Conservation (phyloP, 345 rosid genomes). For the Zanthoxylum bungeanum region DNA sequence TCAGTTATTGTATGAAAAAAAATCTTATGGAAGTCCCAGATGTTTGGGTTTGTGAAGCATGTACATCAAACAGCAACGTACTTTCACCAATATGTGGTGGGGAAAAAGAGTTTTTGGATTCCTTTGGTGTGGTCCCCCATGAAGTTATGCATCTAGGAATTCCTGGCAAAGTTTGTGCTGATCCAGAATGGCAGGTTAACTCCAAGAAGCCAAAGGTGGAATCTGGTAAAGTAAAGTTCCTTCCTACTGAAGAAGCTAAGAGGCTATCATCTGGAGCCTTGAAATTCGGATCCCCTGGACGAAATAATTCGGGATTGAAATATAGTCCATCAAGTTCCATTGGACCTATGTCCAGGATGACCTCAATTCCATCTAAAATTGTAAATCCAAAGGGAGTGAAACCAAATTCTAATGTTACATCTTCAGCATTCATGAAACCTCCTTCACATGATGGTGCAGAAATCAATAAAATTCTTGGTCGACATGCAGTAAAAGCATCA, state of each 20-base stretch:
- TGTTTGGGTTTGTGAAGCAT: conserved; percentile 45
- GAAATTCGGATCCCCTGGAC: conserved; percentile 2
- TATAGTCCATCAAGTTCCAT: conserved; percentile 3
- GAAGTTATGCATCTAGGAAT: background rate
- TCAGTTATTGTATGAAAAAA: conserved; percentile 49
- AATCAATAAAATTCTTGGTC: conserved; percentile 1
- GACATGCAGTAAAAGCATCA: background rate
- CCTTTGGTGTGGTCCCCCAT: conserved; percentile 2
- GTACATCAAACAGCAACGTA: conserved; percentile 7
- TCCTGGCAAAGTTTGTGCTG: conserved; percentile 13
- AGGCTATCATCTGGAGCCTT: conserved; percentile 28
- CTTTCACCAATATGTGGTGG: conserved; percentile 19
- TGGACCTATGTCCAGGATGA: conserved; percentile 9
- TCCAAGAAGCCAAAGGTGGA: conserved; percentile 30
- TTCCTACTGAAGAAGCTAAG: conserved; percentile 40
- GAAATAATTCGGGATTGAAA: background rate
- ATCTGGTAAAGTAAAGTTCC: conserved; percentile 42
- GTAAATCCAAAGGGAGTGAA: conserved; percentile 6
- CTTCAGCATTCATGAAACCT: conserved; percentile 17
- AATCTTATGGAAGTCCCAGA: background rate
- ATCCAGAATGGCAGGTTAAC: conserved; percentile 19
- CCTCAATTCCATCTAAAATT: conserved; percentile 9
- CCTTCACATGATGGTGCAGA: conserved; percentile 6
- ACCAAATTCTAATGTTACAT: conserved; percentile 10
- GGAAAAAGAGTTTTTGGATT: conserved; percentile 11